Base-by-base conservation (phyloP, 2,329 filamentous ascomycete genomes). In the Myriangium duriaei region DNA sequence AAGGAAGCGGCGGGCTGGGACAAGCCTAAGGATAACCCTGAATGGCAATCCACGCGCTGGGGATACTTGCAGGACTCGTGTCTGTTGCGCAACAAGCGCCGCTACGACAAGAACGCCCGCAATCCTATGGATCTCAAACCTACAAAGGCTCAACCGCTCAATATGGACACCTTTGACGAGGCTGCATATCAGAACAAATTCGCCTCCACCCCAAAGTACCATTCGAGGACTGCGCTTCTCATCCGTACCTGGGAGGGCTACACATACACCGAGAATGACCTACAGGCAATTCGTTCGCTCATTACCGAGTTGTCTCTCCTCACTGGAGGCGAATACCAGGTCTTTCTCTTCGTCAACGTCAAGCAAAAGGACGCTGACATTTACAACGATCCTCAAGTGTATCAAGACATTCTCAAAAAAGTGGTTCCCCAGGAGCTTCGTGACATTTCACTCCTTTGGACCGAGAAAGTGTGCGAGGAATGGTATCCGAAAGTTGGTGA, bases 361-460 rank as follows among this genome's bases (percentile, higher is more conserved):
- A 66, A 66, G 47, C 74, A 80, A 39, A 60, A 67, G 33, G 60
- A 63, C 3, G 59, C 66, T 11, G 63, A 69, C 14, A 74, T 81
- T 32, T 79, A 72, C 58, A 66, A 70, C n/a, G 67, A 74, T 47
- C 57, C 68, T 9, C 61, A 65, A 17, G 64, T 69, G 2, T 81
- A 85, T 50, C 62, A 74, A 21, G 60, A 66, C 14, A 66, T 78
- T 3, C 63, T 86, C 4, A 58, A 69, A 12, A 67, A 73, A 34
- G 71, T 72, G 41, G 72, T 87, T 1, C 81, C 82, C 0, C 54
- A 64, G 14, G 81, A 88, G 54, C 79, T 87, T 37, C 68, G 71
- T 42, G 69, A 72, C 43, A 82, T 86, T 44, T 74, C 79, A 2
- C 65, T 84, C 11, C 67, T 87, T 3, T 87, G 80, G 79, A 82